Evolutionary conservation across 78 protist genomes (phyloP), one percentile per base, ranked within the genome.

Genomic region (Polysphondylium violaceum): DNA sequence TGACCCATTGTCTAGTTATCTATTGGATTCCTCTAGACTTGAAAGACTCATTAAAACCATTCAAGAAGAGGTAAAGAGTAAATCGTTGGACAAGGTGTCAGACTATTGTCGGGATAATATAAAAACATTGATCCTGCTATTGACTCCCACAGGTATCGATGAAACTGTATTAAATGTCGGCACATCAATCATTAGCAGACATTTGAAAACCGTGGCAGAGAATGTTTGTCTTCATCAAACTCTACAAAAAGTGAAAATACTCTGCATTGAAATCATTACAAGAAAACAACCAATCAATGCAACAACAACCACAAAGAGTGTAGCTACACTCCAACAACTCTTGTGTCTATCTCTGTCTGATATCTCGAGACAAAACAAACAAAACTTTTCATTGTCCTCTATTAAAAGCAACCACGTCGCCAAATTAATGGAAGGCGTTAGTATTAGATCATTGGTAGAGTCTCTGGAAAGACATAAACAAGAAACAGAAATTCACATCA

Each of bases 151-250:
- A 17, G 78, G 68, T 17, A 58, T 83, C 5, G 90, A 83, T 56
- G 90, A 83, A 4, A 35, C 71, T 1, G 78, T 83, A 21, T 38
- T 83, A 3, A 17, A 63, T 23, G 90, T 83, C 55, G 90, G 77
- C 4, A 69, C 63, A 0, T 69, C 76, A 11, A 55, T 83, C n/a
- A 83, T 83, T 31, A 38, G 65, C 35, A 36, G 68, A 41, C 63
- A 58, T 36, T 58, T 83, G 55, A 40, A 40, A 2, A 33, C 59
- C 2, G 25, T 40, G n/a, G 56, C 72, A 0, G 90, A 83, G 8
- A 35, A 25, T 4, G 31, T 58, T 17, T 69, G 90, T 61, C 3
- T 56, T 17, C 16, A 44, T 12, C 71, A 69, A 59, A 74, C 35
- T 7, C 47, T 69, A 51, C 90, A 83, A 58, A 67, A 69, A 31